A percentile compares a stretch with the other conserved stretches of the same genome.
Evolutionary conservation across 495 filamentous ascomycete genomes (phyloP).

Genomic region (Daldinia decipiens): DNA sequence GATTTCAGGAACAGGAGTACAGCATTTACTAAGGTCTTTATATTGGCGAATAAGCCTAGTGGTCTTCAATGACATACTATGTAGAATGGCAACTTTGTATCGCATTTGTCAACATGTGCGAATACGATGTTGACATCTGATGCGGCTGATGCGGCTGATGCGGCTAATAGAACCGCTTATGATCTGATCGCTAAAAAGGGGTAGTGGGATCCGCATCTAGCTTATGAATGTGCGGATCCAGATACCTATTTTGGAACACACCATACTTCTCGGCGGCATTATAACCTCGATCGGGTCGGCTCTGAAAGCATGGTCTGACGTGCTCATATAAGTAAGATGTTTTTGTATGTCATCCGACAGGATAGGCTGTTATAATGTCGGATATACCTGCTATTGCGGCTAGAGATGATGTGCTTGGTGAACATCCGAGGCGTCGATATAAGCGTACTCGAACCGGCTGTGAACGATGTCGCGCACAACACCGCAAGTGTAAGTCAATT

Average conservation of each 20-base stretch:
- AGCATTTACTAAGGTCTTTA: background rate
- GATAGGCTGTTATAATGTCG: background rate
- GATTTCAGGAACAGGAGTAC: background rate
- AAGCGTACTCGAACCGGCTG: conserved; percentile 53
- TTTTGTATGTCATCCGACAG: background rate
- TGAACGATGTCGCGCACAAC: conserved; percentile 55
- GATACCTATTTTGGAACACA: conserved; percentile 8
- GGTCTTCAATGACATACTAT: background rate
- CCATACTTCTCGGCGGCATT: background rate
- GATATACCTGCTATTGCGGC: background rate
- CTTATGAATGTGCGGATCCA: conserved; percentile 26
- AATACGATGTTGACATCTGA: background rate
- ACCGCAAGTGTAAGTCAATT: conserved; percentile 54
- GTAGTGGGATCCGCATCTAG: conserved; percentile 34
- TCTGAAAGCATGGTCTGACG: background rate
- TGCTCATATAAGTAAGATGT: background rate
- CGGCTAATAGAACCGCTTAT: background rate
- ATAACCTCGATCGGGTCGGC: background rate
- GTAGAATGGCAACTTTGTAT: background rate
- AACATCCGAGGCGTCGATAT: conserved; percentile 13
- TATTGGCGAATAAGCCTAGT: background rate
- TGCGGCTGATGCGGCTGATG: background rate
- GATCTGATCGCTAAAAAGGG: background rate
- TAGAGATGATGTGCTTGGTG: background rate
- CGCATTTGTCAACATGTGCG: background rate